Base-by-base conservation (phyloP, 441 rosid species). In the Arabidopsis hybrid region DNA sequence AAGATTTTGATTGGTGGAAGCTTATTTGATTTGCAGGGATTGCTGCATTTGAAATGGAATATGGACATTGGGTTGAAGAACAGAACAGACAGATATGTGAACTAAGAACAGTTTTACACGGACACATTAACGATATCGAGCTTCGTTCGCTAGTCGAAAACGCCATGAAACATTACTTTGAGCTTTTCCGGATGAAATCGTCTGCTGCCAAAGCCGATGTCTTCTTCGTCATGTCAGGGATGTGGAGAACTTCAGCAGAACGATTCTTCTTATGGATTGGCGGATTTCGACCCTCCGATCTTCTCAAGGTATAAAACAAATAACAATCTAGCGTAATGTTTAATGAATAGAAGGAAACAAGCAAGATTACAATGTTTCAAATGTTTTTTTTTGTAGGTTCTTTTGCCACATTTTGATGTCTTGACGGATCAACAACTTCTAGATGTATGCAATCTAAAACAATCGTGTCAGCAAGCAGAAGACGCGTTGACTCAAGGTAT, bases 401-500 rank as follows among this genome's bases (percentile, higher is more conserved):
- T 95, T 11, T 65, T 81, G 80, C 86, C 91, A 26, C 97, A 88
- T 72, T 82, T 92, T 45, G 90, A 92, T 12, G 81, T 86, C 31
- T 65, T 95, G 82, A 84, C 96, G 21, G 97, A 95, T 4, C 83
- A 84, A 56, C 97, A 95, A 53, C 17, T 75, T 42, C 43, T 87
- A 45, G 87, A 89, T 57, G 85, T 92, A 38, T 73, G 77, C 67
- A 88, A 80, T 68, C 86, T 95, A 40, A 80, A 65, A 78, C 87
- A 87, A 74, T 87, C 97, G 2, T 92, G 97, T 77, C 95, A 91
- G 45, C 97, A 95, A 81, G 99, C 94, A 0, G 99, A 95, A 86
- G 99, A 95, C 17, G 99, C 99, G 13, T 88, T 95, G 62, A 83
- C 96, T 1, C 97, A 89, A 78, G 99, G 97, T 34, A 83, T 92